Conservation (phyloP, 352 stramenopile species). For the Blastocystis sp. region DNA sequence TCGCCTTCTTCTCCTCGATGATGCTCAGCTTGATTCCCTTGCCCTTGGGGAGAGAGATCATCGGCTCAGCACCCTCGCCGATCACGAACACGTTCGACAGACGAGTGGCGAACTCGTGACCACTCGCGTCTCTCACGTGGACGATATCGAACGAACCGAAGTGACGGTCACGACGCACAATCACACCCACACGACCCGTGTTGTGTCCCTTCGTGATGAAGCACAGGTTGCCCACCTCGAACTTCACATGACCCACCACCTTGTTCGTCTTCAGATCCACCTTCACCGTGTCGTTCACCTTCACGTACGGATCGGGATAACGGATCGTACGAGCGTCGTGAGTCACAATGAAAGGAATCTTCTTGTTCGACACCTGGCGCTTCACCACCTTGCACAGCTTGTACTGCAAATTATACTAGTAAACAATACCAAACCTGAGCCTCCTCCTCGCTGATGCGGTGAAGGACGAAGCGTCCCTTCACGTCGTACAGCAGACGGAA, state of each 20-base stretch:
- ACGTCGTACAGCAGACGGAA: conserved; percentile 95
- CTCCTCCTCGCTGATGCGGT: conserved; percentile 86
- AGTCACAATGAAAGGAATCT: conserved; percentile 92
- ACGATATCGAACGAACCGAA: conserved; percentile 97
- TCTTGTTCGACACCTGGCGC: conserved; percentile 83
- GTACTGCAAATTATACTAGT: conserved; percentile 63
- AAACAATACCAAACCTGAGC: conserved; percentile 60
- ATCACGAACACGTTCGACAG: conserved; percentile 93
- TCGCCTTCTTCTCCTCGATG: conserved; percentile 76
- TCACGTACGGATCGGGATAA: conserved; percentile 93
- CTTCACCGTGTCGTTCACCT: conserved; percentile 97
- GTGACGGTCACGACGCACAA: conserved; percentile 93
- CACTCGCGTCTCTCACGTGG: conserved; percentile 90
- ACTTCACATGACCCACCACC: conserved; percentile 91
- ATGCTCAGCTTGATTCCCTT: conserved; percentile 98
- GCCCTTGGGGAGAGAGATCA: conserved; percentile 88
- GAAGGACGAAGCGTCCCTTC: conserved; percentile 94
- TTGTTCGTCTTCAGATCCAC: conserved; percentile 92
- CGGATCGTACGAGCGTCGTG: conserved; percentile 95
- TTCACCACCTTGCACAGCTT: conserved; percentile 95
- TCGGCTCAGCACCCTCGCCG: conserved; percentile 76
- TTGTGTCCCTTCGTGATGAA: conserved; percentile 93
- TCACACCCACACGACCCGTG: conserved; percentile 84
- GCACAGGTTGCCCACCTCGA: conserved; percentile 89
- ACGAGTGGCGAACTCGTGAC: conserved; percentile 90